Percentiles rank a stretch among this genome's conserved stretches.
phyloP scores from a whole-genome alignment of 345 rosid genomes.

The Pistacia integerrima region DNA sequence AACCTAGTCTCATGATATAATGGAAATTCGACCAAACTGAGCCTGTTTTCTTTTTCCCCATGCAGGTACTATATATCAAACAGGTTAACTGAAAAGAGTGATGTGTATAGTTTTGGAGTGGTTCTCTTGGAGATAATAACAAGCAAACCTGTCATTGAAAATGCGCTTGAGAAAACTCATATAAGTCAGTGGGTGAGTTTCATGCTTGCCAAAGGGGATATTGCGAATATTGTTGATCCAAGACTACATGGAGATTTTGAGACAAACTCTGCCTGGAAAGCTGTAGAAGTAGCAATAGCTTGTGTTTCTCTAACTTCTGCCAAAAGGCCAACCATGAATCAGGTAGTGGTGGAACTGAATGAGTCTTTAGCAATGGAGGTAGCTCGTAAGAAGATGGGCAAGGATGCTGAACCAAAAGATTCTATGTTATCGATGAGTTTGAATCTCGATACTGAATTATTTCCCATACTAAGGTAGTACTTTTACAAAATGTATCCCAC shows the following conservation, averaged over 20 bases:
- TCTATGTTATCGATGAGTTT: no score
- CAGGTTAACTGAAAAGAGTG: constrained; percentile 38
- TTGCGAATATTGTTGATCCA: constrained; percentile 27
- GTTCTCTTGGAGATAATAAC: constrained; percentile 42
- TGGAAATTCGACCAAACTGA: no score
- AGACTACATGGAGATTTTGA: constrained; percentile 12
- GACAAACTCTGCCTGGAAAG: constrained; percentile 27
- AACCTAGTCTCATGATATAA: no score
- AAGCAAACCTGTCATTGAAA: constrained; percentile 30
- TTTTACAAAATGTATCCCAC: no score
- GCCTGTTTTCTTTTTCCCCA: neutral
- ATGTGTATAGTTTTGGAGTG: constrained; percentile 50
- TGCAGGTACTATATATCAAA: constrained; percentile 33
- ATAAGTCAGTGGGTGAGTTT: constrained; percentile 36
- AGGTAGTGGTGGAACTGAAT: neutral
- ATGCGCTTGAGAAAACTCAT: constrained; percentile 12
- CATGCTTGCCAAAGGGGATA: neutral
- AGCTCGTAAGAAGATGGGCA: no score
- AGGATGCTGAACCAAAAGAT: no score
- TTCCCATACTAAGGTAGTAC: no score
- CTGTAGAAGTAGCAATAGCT: constrained; percentile 24
- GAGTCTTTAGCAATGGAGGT: no score
- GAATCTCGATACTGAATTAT: no score
- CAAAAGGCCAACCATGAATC: constrained; percentile 29
- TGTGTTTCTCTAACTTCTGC: constrained; percentile 12